Base-by-base conservation (phyloP, 2,329 filamentous ascomycete genomes). In the Xylariaceae sp. region DNA sequence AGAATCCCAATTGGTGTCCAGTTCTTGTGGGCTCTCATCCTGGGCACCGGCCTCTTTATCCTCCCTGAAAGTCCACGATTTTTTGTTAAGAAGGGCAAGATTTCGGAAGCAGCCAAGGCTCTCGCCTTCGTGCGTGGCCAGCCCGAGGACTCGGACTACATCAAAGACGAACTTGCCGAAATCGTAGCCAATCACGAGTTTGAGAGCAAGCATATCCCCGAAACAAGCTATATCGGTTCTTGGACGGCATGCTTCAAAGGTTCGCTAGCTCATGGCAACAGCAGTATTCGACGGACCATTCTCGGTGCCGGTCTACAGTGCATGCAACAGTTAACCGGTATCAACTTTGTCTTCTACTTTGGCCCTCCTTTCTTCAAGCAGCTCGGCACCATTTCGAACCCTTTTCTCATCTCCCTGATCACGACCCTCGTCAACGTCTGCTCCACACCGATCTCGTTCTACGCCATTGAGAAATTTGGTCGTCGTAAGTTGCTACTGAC, bases 261-360 rank as follows among this genome's bases (percentile, higher is more conserved):
- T 52, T 80, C 83, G 45, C 77, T 88, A 46, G 52, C 43, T 26
- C 81, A 80, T 52, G 80, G 81, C 6, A 81, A 81, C 58, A 79
- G 80, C 52, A 87, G 79, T 73, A 59, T 86, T 26, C 83, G 84
- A 49, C 81, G 84, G 50, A 85, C 82, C 3, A 56, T 72, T 21
- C 57, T 72, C 4, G 75, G 75, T 52, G 61, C 65, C 7, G 67
- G 65, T 47, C 66, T 72, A n/a, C 70, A 72, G 57, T 68, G 64
- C 51, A 67, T 70, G 54, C 70, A 73, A 43, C 70, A 72, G 51
- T 63, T 62, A 44, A 72, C 66, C 26, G 87, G 87, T 77, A 84
- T 90, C 71, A 90, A 91, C 78, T 90, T 90, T 74, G 85, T 90
- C 75, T 90, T 89, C 77, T 86, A 87, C 73, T 87, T 82, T 70